These are phyloP conservation scores for Phytopythium ostracodes DNA, from an alignment of 352 stramenopile species.

Conservation along the genomic window DNA sequence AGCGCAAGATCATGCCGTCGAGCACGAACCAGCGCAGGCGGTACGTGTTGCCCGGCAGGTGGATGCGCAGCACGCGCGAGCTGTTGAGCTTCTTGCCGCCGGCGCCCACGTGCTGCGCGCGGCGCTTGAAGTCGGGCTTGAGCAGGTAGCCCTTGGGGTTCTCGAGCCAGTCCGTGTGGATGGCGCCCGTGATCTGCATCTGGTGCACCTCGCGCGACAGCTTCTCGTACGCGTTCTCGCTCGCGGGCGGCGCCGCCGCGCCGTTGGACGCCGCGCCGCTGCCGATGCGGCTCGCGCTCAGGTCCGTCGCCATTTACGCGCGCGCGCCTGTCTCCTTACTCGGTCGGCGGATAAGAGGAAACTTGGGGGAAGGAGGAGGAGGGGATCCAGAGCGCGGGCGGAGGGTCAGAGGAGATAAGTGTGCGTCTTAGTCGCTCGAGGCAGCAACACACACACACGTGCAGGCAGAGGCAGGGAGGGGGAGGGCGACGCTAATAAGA, in stretches of 20 bases:
- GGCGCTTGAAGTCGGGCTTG: slow-evolving; percentile 88
- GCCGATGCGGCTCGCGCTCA: slow-evolving; percentile 47
- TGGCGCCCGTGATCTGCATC: slow-evolving; percentile 86
- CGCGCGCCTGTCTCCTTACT: background rate
- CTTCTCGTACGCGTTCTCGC: slow-evolving; percentile 88
- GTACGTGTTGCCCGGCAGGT: slow-evolving; percentile 79
- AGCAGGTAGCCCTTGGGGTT: slow-evolving; percentile 87
- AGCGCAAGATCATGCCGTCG: slow-evolving; percentile 85
- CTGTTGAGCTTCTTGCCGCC: slow-evolving; percentile 85
- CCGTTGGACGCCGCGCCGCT: slow-evolving; percentile 22
- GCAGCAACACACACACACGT: background rate
- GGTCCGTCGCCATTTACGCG: slow-evolving; percentile 35
- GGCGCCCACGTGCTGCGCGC: slow-evolving; percentile 78
- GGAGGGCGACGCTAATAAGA: background rate
- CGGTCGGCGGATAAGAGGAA: background rate
- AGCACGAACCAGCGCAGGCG: slow-evolving; percentile 85
- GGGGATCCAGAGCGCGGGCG: too few relatives aligned
- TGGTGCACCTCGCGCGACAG: slow-evolving; percentile 87
- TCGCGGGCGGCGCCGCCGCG: slow-evolving; percentile 20
- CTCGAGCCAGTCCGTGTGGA: slow-evolving; percentile 88
- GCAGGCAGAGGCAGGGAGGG: background rate
- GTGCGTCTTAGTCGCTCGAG: too few relatives aligned
- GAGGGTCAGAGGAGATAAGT: too few relatives aligned
- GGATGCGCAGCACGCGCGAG: slow-evolving; percentile 67
- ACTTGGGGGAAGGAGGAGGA: too few relatives aligned